phyloP scores from a whole-genome alignment of 805 yeast species.

The Candida easanensis region DNA sequence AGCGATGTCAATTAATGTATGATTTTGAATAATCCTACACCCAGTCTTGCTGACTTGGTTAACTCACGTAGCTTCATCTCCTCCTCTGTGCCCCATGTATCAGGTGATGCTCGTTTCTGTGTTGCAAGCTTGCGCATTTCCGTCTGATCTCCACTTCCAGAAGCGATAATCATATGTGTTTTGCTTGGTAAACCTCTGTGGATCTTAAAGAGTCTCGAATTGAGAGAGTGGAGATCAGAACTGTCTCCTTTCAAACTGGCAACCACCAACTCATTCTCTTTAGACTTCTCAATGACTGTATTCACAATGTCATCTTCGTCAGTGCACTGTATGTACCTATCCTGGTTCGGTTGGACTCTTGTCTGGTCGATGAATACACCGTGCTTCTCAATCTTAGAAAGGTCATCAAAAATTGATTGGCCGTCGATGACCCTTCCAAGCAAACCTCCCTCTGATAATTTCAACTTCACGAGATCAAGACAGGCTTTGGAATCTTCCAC shows the following conservation, averaged over 20 bases:
- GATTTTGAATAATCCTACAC: slow-evolving; percentile 54
- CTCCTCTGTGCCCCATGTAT: slow-evolving; percentile 52
- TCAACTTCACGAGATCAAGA: slow-evolving; percentile 68
- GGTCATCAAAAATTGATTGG: slow-evolving; percentile 39
- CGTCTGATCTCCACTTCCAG: slow-evolving; percentile 62
- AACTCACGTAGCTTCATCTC: slow-evolving; percentile 45
- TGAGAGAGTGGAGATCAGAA: slow-evolving; percentile 28
- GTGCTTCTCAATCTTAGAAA: slow-evolving; percentile 30
- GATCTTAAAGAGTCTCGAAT: slow-evolving; percentile 44
- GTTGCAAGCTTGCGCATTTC: slow-evolving; percentile 44
- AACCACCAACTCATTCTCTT: slow-evolving; percentile 42
- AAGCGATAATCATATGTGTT: slow-evolving; percentile 56
- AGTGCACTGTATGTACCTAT: slow-evolving; percentile 38
- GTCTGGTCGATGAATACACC: slow-evolving; percentile 34
- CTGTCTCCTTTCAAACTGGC: slow-evolving; percentile 50
- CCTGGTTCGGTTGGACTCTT: slow-evolving; percentile 26
- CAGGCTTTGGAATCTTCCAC: slow-evolving; percentile 83
- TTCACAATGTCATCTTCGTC: slow-evolving; percentile 61
- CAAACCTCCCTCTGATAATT: slow-evolving; percentile 60
- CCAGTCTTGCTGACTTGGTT: slow-evolving; percentile 52
- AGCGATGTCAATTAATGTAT: slow-evolving; percentile 1
- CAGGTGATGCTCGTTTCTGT: slow-evolving; percentile 40
- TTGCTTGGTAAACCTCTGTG: slow-evolving; percentile 53
- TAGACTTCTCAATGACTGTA: slow-evolving; percentile 27
- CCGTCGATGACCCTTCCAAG: slow-evolving; percentile 55